Evolutionary conservation across 2,329 filamentous ascomycete species (phyloP), one percentile per base, ranked within the genome.

Genomic region (Fusarium subglutinans): DNA sequence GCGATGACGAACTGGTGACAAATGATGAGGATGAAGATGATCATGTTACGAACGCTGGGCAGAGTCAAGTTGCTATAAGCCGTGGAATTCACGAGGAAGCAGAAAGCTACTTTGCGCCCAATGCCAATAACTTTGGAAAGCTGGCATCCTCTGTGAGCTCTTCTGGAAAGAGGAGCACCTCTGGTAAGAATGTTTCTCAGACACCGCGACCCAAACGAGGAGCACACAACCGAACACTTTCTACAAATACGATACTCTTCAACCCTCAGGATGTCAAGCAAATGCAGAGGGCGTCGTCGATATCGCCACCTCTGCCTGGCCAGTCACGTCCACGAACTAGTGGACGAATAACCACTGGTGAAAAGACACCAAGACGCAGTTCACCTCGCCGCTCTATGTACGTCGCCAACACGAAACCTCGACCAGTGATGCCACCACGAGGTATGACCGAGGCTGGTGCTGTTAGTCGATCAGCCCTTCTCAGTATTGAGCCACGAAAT

Each of bases 1-100:
- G 94, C 2, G 95, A 98, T 77, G 95, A 98, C 77, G 95, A 98
- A 81, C 85, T 95, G n/a, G 88, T 93, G 18, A 95, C 93, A 8
- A 93, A 95, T 63, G 93, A 94, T 63, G 93, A 95, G 64, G 90
- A 91, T 38, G 88, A 92, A 47, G 89, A 90, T 63, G 87, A 90
- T 56, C 85, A 87, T 22, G 82, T 79, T 20, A 84, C 84, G 74
- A 84, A 87, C 74, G 80, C 79, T n/a, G 80, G 78, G 24, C 79
- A 83, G 64, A 81, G 80, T 58, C 74, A 76, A 45, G 74, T 74
- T 62, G 78, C 75, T n/a, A 74, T 76, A 22, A 77, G 74, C 33
- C 71, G 71, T 65, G 77, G 69, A 22, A 76, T 79, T 28, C 81
- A 81, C 17, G 80, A 80, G 38, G 82, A 81, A 35, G 77, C 81